phyloP scores from a whole-genome alignment of 1,284 basidiomycete genomes.

The Lentinus polychrous region DNA sequence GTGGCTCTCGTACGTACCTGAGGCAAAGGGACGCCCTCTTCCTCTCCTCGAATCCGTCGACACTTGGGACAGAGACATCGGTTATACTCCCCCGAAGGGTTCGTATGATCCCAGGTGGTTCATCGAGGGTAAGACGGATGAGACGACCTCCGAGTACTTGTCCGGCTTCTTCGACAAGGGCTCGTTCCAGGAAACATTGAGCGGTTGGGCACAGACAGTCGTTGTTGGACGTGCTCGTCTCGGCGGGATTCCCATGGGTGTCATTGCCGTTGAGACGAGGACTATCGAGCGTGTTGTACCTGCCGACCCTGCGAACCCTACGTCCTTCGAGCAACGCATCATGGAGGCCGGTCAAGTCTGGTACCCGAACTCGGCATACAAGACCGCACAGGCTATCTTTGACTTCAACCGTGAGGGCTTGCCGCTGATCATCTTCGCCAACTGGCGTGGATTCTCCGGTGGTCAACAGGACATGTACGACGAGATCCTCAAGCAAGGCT shows the following conservation, averaged over 20 bases:
- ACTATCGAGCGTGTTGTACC: constrained; percentile 96
- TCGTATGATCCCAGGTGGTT: constrained; percentile 98
- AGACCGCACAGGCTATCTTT: constrained; percentile 98
- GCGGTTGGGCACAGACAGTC: constrained; percentile 98
- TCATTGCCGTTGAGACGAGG: constrained; percentile 97
- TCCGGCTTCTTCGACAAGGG: constrained; percentile 95
- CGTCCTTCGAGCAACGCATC: constrained; percentile 95
- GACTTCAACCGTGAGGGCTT: constrained; percentile 97
- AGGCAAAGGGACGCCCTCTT: constrained; percentile 68
- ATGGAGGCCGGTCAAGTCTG: constrained; percentile 99
- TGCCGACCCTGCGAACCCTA: constrained; percentile 97
- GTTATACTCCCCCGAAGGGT: constrained; percentile 87
- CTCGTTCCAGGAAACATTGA: constrained; percentile 94
- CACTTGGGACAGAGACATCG: constrained; percentile 90
- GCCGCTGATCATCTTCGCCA: constrained; percentile 97
- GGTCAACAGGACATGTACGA: constrained; percentile 99
- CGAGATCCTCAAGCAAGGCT: constrained; percentile 89
- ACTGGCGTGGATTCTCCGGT: constrained; percentile 99
- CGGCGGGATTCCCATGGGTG: constrained; percentile 95
- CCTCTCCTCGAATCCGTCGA: constrained; percentile 73
- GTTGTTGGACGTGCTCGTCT: constrained; percentile 94
- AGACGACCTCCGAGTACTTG: constrained; percentile 69
- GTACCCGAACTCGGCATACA: constrained; percentile 99
- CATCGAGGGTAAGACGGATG: constrained; percentile 89
- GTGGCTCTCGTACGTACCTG: constrained; percentile 94